Conservation (phyloP, 345 rosid species). For the Heritiera fomes region DNA sequence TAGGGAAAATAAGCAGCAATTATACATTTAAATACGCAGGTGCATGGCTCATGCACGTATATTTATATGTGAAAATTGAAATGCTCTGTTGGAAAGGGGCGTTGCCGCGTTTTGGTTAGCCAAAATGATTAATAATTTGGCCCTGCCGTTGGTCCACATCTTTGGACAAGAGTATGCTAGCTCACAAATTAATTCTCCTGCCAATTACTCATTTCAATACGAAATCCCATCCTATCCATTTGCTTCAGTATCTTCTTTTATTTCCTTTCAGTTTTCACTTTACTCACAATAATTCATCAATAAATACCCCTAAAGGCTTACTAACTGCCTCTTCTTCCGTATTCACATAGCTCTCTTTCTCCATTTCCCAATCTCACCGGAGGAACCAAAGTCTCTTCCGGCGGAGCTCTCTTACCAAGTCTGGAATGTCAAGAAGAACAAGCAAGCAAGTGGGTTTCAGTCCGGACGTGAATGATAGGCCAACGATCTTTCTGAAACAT, state of each 20-base stretch:
- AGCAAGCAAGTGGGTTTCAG: constrained; percentile 70
- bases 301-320: constrained; percentile 40
- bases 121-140: background rate
- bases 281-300: constrained; percentile 28
- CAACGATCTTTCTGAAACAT: constrained; percentile 43
- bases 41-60: constrained; percentile 36
- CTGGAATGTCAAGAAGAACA: constrained; percentile 55
- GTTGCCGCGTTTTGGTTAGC: background rate
- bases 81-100: background rate
- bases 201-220: constrained; percentile 24
- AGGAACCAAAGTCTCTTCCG: background rate
- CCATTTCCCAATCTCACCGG: background rate
- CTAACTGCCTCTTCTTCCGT: constrained; percentile 30
- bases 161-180: constrained; percentile 26
- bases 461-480: constrained; percentile 51
- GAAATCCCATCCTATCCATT: constrained; percentile 1
- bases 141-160: constrained; percentile 19
- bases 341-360: constrained; percentile 10
- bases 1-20: constrained; percentile 3
- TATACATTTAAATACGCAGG: constrained; percentile 7
- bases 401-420: background rate
- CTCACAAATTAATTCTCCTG: background rate
- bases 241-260: constrained; percentile 9
- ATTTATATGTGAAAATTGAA: background rate
- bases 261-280: constrained; percentile 16